These are phyloP conservation scores for Knoxdaviesia capensis DNA, from an alignment of 2,329 filamentous ascomycete species.

Conservation along the genomic window DNA sequence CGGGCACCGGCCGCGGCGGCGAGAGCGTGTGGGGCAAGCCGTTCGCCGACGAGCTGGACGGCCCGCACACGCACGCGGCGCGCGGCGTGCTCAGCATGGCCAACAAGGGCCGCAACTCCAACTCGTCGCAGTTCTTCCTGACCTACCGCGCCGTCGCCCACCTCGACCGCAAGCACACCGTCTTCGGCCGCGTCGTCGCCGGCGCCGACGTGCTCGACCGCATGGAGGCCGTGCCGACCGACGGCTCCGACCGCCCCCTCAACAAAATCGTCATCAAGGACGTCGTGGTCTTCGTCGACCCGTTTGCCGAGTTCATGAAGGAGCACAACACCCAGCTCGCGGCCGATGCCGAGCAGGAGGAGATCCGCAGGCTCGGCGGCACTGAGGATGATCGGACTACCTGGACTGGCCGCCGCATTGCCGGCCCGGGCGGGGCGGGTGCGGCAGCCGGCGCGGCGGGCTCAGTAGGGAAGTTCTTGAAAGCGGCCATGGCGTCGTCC, in stretches of 20 bases:
- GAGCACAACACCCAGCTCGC: constrained; percentile 46
- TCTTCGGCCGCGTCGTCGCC: constrained; percentile 73
- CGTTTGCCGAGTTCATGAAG: constrained; percentile 82
- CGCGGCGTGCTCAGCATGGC: constrained; percentile 82
- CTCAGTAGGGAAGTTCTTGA: constrained; percentile 65
- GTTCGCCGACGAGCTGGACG: constrained; percentile 86
- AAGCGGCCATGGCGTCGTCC: constrained; percentile 23
- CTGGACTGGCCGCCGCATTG: constrained; percentile 87
- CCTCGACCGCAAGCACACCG: constrained; percentile 89
- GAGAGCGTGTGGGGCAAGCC: constrained; percentile 84
- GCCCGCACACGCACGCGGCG: constrained; percentile 62
- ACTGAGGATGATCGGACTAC: constrained; percentile 79
- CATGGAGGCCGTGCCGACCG: constrained; percentile 60
- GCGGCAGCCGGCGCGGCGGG: constrained; percentile 16
- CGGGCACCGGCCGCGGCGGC: constrained; percentile 80
- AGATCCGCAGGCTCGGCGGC: constrained; percentile 43
- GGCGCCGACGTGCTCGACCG: constrained; percentile 50
- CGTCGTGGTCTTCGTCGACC: constrained; percentile 74
- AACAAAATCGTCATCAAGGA: constrained; percentile 67
- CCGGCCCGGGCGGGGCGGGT: constrained; percentile 41
- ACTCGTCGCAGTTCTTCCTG: constrained; percentile 89
- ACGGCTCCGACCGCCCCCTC: constrained; percentile 54
- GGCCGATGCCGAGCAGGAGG: constrained; percentile 34
- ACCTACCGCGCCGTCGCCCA: constrained; percentile 71
- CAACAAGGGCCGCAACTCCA: constrained; percentile 97